These are phyloP conservation scores for Arabidopsis hybrid DNA, from an alignment of 441 rosid genomes.

Conservation along the genomic window DNA sequence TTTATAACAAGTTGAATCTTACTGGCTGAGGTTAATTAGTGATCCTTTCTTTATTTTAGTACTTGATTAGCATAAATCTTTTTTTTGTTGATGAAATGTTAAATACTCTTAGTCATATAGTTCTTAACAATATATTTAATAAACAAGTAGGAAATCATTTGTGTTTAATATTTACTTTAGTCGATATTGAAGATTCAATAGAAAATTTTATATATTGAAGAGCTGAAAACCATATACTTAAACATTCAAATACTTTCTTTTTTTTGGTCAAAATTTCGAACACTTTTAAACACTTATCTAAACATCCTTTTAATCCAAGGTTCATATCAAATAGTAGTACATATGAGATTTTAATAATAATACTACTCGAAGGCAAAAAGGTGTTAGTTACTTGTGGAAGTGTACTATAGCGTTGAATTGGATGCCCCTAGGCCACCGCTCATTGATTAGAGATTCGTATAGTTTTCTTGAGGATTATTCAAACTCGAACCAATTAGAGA, in stretches of 20 bases:
- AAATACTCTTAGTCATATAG: neutral
- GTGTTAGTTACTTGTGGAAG: constrained; percentile 18
- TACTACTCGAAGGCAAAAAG: constrained; percentile 11
- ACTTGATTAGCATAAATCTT: no score
- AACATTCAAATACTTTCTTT: neutral
- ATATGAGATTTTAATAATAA: constrained; percentile 24
- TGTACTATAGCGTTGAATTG: constrained; percentile 22
- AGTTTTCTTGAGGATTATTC: constrained; percentile 15
- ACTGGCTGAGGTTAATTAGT: constrained; percentile 2
- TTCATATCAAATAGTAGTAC: neutral
- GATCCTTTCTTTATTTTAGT: neutral
- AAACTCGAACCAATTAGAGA: constrained; percentile 9
- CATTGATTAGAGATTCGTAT: constrained; percentile 11
- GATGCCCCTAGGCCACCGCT: constrained; percentile 24
- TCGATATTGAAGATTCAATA: constrained; percentile 8
- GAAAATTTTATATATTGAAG: neutral
- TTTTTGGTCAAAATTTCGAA: neutral
- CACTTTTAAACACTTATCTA: neutral
- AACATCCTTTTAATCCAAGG: neutral
- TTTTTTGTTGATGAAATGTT: no score
- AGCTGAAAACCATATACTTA: constrained; percentile 18
- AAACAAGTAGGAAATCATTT: constrained; percentile 2
- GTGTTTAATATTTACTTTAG: neutral
- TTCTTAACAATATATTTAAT: neutral
- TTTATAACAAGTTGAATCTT: constrained; percentile 5